These are phyloP conservation scores for Salix udensis DNA, from an alignment of 345 rosid species.

Conservation along the genomic window DNA sequence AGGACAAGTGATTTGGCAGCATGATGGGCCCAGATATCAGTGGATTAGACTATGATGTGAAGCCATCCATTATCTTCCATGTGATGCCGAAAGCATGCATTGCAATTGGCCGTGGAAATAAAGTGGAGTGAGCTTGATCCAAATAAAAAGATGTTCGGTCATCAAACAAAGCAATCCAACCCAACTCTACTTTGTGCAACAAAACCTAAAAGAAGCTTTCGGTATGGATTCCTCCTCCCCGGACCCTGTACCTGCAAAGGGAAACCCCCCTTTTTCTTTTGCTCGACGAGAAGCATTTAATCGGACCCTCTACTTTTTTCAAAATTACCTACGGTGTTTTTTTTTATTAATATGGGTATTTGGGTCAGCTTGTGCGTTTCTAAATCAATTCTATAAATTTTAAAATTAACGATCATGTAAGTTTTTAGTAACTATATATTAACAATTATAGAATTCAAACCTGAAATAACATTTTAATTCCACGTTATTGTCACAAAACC, in stretches of 20 bases:
- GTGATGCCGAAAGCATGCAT: not conserved
- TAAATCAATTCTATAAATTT: too few relatives aligned
- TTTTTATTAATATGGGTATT: too few relatives aligned
- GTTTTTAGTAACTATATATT: accelerated
- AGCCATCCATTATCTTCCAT: not conserved
- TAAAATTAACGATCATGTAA: too few relatives aligned
- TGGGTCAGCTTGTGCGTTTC: accelerated
- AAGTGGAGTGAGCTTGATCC: not conserved
- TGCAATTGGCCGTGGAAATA: too few relatives aligned
- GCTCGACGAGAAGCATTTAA: too few relatives aligned
- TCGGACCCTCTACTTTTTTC: too few relatives aligned
- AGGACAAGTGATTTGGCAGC: not conserved
- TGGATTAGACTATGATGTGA: not conserved
- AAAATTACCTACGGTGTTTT: too few relatives aligned
- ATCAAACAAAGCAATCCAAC: not conserved
- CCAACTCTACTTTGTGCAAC: constrained; percentile 3
- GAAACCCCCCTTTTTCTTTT: too few relatives aligned
- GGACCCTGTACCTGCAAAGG: not conserved
- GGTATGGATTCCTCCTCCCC: not conserved
- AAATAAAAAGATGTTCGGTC: constrained; percentile 1
- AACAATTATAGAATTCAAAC: too few relatives aligned
- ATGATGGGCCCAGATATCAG: not conserved
- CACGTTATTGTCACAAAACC: too few relatives aligned
- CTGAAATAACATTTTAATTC: too few relatives aligned
- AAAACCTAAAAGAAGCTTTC: not conserved